Evolutionary conservation across 2,329 filamentous ascomycete species (phyloP), one percentile per base, ranked within the genome.

Genomic region (Elsinoe arachidis): DNA sequence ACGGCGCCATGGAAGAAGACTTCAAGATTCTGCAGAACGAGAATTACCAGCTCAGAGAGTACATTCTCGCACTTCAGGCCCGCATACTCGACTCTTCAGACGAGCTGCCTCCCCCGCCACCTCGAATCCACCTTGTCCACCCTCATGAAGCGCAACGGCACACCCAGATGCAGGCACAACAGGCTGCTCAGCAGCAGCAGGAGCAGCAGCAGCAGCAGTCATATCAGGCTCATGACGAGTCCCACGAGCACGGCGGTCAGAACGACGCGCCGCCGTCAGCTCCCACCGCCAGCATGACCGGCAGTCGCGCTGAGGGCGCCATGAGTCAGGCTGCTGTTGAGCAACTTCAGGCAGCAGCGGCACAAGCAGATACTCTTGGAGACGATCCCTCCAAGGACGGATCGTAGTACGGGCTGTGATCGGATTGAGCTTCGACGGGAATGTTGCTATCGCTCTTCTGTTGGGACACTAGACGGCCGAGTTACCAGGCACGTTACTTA

Each of bases 21-120:
- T 90, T 83, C 72, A 93, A 95, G 71, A 76, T 80, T n/a, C 75
- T 95, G 23, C 89, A 96, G 68, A 78, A 82, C 26, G 92, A 99
- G 71, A 96, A 96, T 73, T 93, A 91, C 69, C 84, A 88, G 61
- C 78, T 99, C 41, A 85, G 91, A 64, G 90, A 96, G 70, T 97
- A 97, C 73, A 87, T 96, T 63, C 86, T 96, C 68, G 87, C 87
- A 65, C 79, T 99, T 14, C 93, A 99, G 71, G 87, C 87, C 4
- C 85, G 89, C 39, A 80, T 97, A 35, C 79, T 96, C 60, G 91
- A 96, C 64, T 81, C 84, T 2, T 85, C 90, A 65, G 86, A 87
- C 67, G 90, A 96, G 64, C 85, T 88, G 57, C 93, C 93, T 0
- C 87, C 87, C 60, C 85, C 91, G 9, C 92, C 92, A 1, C 78